phyloP scores from a whole-genome alignment of 2,329 filamentous ascomycete species.

The Pseudogymnoascus sp. region DNA sequence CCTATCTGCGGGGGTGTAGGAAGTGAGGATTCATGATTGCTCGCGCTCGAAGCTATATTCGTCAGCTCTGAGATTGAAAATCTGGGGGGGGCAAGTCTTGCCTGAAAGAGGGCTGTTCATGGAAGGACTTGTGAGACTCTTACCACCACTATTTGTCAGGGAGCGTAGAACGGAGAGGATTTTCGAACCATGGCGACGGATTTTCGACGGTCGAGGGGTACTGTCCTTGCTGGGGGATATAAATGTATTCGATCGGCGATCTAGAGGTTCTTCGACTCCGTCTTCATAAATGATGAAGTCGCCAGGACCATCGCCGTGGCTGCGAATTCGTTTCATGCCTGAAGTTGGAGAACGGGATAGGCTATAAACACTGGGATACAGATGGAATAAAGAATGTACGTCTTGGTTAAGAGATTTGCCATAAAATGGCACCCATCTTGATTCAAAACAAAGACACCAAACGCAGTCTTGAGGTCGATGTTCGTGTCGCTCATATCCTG shows the following conservation, averaged over 20 bases:
- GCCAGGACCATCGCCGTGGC: constrained; percentile 11
- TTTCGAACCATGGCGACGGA: constrained; percentile 35
- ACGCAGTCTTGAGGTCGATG: neutral
- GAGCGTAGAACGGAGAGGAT: constrained; percentile 37
- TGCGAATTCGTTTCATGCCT: constrained; percentile 21
- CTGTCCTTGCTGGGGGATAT: constrained; percentile 18
- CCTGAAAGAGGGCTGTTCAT: neutral
- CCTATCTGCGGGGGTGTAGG: neutral
- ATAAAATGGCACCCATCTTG: constrained; percentile 2
- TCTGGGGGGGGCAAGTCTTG: neutral
- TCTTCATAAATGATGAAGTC: constrained; percentile 13
- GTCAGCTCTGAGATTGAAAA: neutral
- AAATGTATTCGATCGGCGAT: neutral
- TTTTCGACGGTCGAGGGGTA: constrained; percentile 30
- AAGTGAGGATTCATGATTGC: neutral
- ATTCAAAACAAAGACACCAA: neutral
- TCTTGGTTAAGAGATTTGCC: neutral
- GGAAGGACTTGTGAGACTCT: neutral
- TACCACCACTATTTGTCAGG: constrained; percentile 35
- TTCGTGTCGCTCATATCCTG: neutral
- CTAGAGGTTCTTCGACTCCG: constrained; percentile 3
- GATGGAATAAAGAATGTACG: neutral
- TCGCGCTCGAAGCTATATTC: neutral
- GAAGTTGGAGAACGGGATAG: neutral
- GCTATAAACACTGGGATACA: neutral